Percentiles rank a stretch among this genome's conserved stretches.
These are phyloP conservation scores for Coniochaeta sp. DNA, from an alignment of 2,329 filamentous ascomycete species.

Conservation along the genomic window DNA sequence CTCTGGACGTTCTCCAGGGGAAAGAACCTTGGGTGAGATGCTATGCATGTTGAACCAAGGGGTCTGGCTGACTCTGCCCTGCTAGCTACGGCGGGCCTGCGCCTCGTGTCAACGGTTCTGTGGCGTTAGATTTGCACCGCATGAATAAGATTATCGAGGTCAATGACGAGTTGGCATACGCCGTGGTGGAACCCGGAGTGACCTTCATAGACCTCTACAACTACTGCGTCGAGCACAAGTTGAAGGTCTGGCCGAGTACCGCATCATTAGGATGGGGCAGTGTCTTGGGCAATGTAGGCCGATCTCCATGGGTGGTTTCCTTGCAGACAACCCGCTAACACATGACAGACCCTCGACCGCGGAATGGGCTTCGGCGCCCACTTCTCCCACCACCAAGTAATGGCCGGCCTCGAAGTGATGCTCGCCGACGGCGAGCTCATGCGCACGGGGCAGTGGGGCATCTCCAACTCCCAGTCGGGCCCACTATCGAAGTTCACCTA, in stretches of 20 bases:
- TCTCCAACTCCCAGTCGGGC: slow-evolving; percentile 31
- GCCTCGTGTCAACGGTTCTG: slow-evolving; percentile 34
- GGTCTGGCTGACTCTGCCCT: not conserved
- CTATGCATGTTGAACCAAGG: no score
- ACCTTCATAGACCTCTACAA: slow-evolving; percentile 37
- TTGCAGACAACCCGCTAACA: slow-evolving; percentile 6
- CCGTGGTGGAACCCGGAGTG: slow-evolving; percentile 36
- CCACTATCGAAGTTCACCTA: slow-evolving; percentile 30
- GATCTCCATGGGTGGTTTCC: accelerated
- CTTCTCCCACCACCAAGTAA: slow-evolving; percentile 14
- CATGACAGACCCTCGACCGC: slow-evolving; percentile 28
- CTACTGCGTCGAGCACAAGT: slow-evolving; percentile 29
- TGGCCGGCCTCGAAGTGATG: slow-evolving; percentile 19
- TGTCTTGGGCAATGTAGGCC: slow-evolving; percentile 37
- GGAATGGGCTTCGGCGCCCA: slow-evolving; percentile 30
- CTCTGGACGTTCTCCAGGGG: slow-evolving; percentile 26
- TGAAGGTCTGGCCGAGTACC: slow-evolving; percentile 38
- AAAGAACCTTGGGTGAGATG: slow-evolving; percentile 34
- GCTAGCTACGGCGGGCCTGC: slow-evolving; percentile 41
- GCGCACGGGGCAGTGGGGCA: slow-evolving; percentile 19
- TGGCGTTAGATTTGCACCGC: slow-evolving; percentile 37
- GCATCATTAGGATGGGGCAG: slow-evolving; percentile 42
- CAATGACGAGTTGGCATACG: slow-evolving; percentile 33
- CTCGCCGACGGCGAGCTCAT: slow-evolving; percentile 20
- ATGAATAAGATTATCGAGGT: slow-evolving; percentile 38